Evolutionary conservation across 1,284 basidiomycete species (phyloP), one percentile per base, ranked within the genome.

Genomic region (Pseudozyma pruni): DNA sequence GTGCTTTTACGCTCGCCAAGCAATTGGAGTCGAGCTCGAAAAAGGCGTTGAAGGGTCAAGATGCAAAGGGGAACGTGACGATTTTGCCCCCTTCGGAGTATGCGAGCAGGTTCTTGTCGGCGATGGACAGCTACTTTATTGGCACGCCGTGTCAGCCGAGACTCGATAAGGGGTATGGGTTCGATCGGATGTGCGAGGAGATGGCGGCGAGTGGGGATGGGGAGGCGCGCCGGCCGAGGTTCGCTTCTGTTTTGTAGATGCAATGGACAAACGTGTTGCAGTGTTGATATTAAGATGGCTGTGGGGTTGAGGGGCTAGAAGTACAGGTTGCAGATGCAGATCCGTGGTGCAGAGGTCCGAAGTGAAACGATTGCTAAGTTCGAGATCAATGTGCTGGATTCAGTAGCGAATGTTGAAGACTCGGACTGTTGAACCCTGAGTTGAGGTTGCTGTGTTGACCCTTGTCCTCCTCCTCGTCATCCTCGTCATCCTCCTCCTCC

Each of bases 1-100:
- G 76, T n/a, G 76, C 73, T 4, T 75, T 75, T n/a, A 75, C 75
- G 4, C 37, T 78, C 25, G 77, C 74, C 25, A 79, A 79, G 42
- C 73, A 74, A 35, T 60, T 79, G 6, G 77, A 79, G 40, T 70
- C 64, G 35, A 72, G 71, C 37, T 59, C 59, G 17, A 79, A 79
- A 44, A 73, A 74, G 60, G 77, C 74, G n/a, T 60, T 78, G 40
- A 76, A 76, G 38, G 54, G 63, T 1, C 61, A 59, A 33, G 74
- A 75, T 8, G 73, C 63, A n/a, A 76, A 75, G 35, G 54, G 66
- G 40, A 75, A 75, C 50, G 75, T 76, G 25, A 79, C 77, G 23
- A 70, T 79, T 33, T 40, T 78, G 23, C 77, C 77, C 17, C 77
- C 77, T 19, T 40, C 42, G 5, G 76, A 79, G 50, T 79, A 79